phyloP scores from a whole-genome alignment of 805 yeast species.

The Pichia exigua region DNA sequence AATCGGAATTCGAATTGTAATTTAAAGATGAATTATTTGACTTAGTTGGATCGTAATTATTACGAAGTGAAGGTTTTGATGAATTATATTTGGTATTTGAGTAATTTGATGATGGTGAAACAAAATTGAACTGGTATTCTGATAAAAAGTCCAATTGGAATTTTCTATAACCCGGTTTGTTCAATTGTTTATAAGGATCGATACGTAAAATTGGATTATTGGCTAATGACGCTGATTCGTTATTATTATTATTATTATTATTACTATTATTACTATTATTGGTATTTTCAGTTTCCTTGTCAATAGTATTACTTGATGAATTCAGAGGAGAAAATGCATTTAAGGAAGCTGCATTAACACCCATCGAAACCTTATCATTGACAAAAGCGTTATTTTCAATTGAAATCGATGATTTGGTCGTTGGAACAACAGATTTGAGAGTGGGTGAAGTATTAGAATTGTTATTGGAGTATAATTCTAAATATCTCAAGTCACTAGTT shows the following conservation, averaged over 20 bases:
- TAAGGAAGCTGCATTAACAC: not conserved
- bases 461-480: conserved; percentile 1
- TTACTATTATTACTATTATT: too few relatives aligned
- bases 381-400: too few relatives aligned
- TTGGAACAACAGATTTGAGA: not conserved
- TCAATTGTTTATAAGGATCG: conserved; percentile 43
- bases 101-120: conserved; percentile 4
- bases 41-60: conserved; percentile 3
- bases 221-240: not conserved
- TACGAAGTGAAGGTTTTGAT: conserved; percentile 1
- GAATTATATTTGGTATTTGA: not conserved
- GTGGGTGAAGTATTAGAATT: conserved; percentile 9
- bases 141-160: conserved; percentile 45
- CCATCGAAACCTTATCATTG: not conserved
- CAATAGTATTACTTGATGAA: not conserved
- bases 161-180: conserved; percentile 36
- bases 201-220: conserved; percentile 27
- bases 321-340: too few relatives aligned
- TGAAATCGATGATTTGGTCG: not conserved
- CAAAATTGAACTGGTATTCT: conserved; percentile 35
- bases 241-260: not conserved
- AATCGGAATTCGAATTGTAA: conserved; percentile 24
- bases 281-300: not conserved
- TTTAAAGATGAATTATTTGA: conserved; percentile 1
- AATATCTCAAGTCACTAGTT: conserved; percentile 11